Conservation (phyloP, 345 rosid genomes). For the Eucalyptus cladocalyx region DNA sequence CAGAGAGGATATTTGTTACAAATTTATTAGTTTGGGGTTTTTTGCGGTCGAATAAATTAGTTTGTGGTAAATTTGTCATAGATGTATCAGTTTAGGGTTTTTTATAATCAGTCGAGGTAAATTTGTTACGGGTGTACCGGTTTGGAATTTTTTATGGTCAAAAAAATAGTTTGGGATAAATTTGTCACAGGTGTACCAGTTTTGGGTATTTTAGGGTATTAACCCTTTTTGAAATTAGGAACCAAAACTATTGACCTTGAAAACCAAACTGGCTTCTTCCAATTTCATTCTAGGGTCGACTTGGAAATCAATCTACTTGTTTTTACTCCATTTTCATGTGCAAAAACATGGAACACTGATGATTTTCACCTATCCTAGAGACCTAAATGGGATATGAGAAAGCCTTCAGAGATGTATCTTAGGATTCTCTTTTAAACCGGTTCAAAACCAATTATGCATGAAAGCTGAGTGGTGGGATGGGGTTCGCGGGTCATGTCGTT, state of each 20-base stretch:
- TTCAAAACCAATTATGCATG: background rate
- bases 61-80: too few relatives aligned
- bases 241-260: background rate
- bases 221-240: background rate
- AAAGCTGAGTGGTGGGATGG: background rate
- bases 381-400: background rate
- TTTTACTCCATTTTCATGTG: background rate
- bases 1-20: too few relatives aligned
- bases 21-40: too few relatives aligned
- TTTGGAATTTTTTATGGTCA: too few relatives aligned
- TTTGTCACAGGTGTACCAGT: too few relatives aligned
- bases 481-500: background rate
- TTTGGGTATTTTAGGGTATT: too few relatives aligned
- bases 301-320: background rate
- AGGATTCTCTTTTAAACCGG: background rate
- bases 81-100: too few relatives aligned
- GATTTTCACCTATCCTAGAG: background rate
- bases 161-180: too few relatives aligned
- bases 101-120: too few relatives aligned
- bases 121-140: too few relatives aligned
- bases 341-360: background rate
- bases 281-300: background rate
- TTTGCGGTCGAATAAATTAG: too few relatives aligned
- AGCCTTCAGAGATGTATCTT: background rate
- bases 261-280: rapidly evolving